Base-by-base conservation (phyloP, 2,329 filamentous ascomycete species). In the Sphaerulina vaccinii region DNA sequence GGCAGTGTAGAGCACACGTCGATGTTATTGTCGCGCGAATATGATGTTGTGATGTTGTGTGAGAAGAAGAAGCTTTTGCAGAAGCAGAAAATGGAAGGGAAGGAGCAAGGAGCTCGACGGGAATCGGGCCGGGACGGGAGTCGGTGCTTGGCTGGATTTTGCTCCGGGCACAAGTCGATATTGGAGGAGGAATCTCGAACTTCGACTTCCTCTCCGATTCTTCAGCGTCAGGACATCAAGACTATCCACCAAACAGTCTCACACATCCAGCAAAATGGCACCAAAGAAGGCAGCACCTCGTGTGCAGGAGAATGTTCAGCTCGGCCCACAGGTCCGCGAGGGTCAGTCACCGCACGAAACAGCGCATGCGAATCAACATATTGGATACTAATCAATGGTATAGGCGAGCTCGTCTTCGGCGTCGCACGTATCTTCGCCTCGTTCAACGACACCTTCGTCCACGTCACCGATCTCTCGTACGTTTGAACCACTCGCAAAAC, bases 361-460 rank as follows among this genome's bases (percentile, higher is more conserved):
- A 44, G 45, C 29, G 37, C 43, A 50, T 36, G 44, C 43, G 41
- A 54, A 36, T 52, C 24, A 32, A 27, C 43, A 43, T 27, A 51
- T 46, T 49, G 38, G 52, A 51, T 40, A 59, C 62, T 67, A 54
- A 67, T 51, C 13, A 5, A 49, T 52, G 55, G 32, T 21, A 49
- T 65, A 92, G 90, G 90, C 80, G 90, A 95, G 81, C 88, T 95
- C 77, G 90, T 96, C 77, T 96, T 96, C 76, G 91, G 91, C 76
- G 91, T 96, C 79, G 91, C 91, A 75, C 89, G 91, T 76, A 96
- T 96, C 82, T 93, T 96, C 79, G 91, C 91, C 71, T 95, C 89
- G 64, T 78, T 78, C 68, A 78, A 78, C 69, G 75, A 78, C 62
- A 78, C 75, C 68, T 79, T 79, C 71, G 93, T 99, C 75, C 93